A percentile compares a stretch with the other conserved stretches of the same genome.
Evolutionary conservation across 2,329 filamentous ascomycete species (phyloP).

Genomic region (Sarocladium strictum): DNA sequence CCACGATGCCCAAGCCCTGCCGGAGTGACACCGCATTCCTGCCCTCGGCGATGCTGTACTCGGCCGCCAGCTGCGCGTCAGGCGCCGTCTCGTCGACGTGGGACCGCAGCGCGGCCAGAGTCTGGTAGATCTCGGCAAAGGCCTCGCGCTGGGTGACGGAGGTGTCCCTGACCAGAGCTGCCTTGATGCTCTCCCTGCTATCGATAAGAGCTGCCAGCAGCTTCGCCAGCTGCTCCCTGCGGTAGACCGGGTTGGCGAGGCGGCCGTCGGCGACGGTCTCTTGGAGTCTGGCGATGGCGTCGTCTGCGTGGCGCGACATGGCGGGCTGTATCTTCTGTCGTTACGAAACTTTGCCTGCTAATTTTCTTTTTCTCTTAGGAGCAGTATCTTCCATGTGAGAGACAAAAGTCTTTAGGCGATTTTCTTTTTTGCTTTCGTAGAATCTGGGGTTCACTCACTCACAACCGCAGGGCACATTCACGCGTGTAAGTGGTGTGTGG

Average conservation of each 20-base stretch:
- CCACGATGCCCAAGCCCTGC: neutral
- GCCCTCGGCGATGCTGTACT: neutral
- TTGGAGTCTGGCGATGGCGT: neutral
- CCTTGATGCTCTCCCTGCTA: neutral
- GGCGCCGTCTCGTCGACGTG: neutral
- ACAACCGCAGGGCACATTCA: no score
- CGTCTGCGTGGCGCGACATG: neutral
- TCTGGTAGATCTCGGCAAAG: neutral
- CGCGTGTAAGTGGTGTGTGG: constrained; percentile 1
- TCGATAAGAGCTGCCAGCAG: neutral
- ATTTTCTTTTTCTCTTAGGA: no score
- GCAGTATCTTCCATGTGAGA: no score
- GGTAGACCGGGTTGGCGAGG: neutral
- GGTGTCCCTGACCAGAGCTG: neutral
- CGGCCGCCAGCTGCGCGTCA: neutral
- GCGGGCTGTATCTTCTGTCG: no score
- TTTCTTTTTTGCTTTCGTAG: no score
- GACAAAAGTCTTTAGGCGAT: no score
- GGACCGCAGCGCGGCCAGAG: neutral
- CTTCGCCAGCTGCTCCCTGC: neutral
- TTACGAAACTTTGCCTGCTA: no score
- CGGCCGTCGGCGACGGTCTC: neutral
- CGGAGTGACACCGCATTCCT: neutral
- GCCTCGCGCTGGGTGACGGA: neutral
- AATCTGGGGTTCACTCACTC: no score